Evolutionary conservation across 2,329 filamentous ascomycete genomes (phyloP).

Genomic region (Teratosphaeria nubilosa): DNA sequence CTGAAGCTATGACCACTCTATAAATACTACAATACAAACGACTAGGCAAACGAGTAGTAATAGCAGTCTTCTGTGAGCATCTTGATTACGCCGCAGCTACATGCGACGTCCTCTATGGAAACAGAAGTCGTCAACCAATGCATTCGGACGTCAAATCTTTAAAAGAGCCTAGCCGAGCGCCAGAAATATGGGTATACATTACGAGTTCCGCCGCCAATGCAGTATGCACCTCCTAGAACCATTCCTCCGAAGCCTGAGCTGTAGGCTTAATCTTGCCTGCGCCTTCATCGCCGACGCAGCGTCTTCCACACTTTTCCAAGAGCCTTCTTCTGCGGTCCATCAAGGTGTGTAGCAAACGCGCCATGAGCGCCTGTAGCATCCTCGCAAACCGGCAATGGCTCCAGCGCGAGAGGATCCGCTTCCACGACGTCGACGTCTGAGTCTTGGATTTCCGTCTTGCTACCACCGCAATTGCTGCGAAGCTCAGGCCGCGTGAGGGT

Average conservation of each 20-base stretch:
- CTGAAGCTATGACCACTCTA: not conserved
- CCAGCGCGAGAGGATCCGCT: slow-evolving; percentile 46
- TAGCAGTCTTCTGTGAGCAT: not conserved
- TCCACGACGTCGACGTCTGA: slow-evolving; percentile 13
- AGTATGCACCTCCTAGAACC: not conserved
- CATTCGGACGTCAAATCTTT: not conserved
- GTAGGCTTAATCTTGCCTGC: not conserved
- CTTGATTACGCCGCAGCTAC: not conserved
- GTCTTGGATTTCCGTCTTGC: slow-evolving; percentile 7
- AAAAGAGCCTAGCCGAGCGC: not conserved
- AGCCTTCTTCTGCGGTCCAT: slow-evolving; percentile 9
- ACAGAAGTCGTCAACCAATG: not conserved
- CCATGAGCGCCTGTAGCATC: slow-evolving; percentile 30
- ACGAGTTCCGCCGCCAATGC: not conserved
- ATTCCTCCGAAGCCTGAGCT: not conserved
- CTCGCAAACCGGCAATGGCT: slow-evolving; percentile 37
- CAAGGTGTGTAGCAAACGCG: slow-evolving; percentile 30
- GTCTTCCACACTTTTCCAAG: slow-evolving; percentile 19
- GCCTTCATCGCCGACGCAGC: slow-evolving; percentile 9
- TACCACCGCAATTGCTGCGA: slow-evolving; percentile 41
- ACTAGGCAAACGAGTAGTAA: too few species aligned
- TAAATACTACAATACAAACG: not conserved
- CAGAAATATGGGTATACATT: not conserved
- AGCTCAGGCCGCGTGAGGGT: slow-evolving; percentile 85
- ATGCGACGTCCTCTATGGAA: not conserved